Evolutionary conservation across 441 rosid genomes (phyloP).

Genomic region (Hura crepitans): DNA sequence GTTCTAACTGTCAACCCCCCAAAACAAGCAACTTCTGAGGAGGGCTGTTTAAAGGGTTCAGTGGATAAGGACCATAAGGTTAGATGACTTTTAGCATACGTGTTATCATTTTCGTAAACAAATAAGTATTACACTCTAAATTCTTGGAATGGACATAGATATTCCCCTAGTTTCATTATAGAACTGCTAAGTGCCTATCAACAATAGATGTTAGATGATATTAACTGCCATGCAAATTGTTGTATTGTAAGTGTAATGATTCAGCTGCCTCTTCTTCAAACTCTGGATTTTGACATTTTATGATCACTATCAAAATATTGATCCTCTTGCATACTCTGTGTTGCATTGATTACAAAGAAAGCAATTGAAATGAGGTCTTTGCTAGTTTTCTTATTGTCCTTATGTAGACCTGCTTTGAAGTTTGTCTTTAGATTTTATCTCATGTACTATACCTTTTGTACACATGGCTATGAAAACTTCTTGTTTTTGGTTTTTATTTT

Average conservation of each 20-base stretch:
- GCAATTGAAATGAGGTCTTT: background rate
- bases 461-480: background rate
- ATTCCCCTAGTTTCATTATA: background rate
- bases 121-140: background rate
- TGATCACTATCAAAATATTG: background rate
- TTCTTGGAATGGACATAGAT: background rate
- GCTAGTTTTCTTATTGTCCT: background rate
- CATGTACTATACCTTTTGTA: background rate
- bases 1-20: slow-evolving; percentile 16
- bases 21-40: slow-evolving; percentile 16
- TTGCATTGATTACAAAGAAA: background rate
- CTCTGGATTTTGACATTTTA: background rate
- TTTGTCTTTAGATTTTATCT: background rate
- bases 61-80: slow-evolving; percentile 27
- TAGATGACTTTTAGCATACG: background rate
- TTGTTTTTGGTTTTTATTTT: background rate
- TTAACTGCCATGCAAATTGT: background rate
- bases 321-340: background rate
- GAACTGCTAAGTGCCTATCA: background rate
- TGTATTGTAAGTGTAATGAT: background rate
- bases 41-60: slow-evolving; percentile 16
- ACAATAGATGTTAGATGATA: background rate
- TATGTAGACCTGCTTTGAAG: background rate
- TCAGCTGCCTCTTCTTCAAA: background rate
- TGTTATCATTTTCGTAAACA: background rate